Base-by-base conservation (phyloP, 768 basidiomycete genomes). In the Xanthoconium purpureum region DNA sequence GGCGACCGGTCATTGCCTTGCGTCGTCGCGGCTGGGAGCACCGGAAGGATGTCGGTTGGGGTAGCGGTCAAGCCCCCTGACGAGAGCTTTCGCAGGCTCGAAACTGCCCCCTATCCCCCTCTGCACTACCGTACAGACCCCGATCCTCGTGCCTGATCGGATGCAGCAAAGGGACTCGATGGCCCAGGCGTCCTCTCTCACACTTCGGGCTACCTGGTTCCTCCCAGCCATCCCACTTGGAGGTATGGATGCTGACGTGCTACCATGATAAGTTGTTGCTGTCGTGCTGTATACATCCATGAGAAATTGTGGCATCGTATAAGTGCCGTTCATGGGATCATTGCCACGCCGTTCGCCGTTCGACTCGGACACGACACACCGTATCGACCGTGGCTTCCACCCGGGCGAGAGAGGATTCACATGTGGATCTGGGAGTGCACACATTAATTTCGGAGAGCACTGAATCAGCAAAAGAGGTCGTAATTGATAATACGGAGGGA, bases 401-500 rank as follows among this genome's bases (percentile, higher is more conserved):
- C 7, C 5, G 24, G 45, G 18, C 50, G 20, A 51, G 20, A 29
- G 42, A 53, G 40, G 36, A n/a, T 51, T 43, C 44, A 39, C 43
- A 49, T 32, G 24, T 5, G 9, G 20, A 47, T 47, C 38, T 47
- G 35, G 50, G 44, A 38, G 20, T 42, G 36, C 17, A 37, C 38
- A 7, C n/a, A n/a, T 11, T n/a, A 35, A 6, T 42, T 13, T 50
- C 37, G 39, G 33, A 36, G 30, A 17, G 39, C 38, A 43, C 28
- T 13, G 20, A 37, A 28, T 80, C 63, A 88, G 47, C 74, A 84
- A 70, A 96, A 95, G 47, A 96, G 76, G 17, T 66, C 75, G 66
- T 82, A 89, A 68, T 94, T 82, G 35, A 80, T 64, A 59, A 96
- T 87, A 51, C 70, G 72, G 47, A 97, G 73, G 43, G 88, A 84